A percentile compares a stretch with the other conserved stretches of the same genome.
Conservation (phyloP, 495 filamentous ascomycete genomes). For the Talaromyces nanjingensis region DNA sequence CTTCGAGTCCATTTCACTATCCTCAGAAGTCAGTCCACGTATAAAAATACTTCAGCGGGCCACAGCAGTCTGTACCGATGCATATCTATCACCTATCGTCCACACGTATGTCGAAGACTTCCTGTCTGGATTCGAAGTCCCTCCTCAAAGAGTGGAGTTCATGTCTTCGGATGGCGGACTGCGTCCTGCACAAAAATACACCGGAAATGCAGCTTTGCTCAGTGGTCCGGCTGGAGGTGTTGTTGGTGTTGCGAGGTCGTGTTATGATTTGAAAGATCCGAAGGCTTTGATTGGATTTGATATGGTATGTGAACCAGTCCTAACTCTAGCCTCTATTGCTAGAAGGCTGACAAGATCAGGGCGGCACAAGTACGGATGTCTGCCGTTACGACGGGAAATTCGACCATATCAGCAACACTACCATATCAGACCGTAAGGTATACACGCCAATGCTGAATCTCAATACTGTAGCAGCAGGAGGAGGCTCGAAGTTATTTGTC, state of each 20-base stretch:
- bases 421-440: slow-evolving; percentile 51
- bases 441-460: slow-evolving; percentile 28
- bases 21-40: slow-evolving; percentile 66
- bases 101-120: slow-evolving; percentile 84
- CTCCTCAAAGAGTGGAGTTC: slow-evolving; percentile 38
- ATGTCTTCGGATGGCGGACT: slow-evolving; percentile 53
- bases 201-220: slow-evolving; percentile 50
- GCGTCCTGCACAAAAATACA: slow-evolving; percentile 49
- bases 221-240: slow-evolving; percentile 62
- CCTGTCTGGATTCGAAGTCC: slow-evolving; percentile 51
- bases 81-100: slow-evolving; percentile 86
- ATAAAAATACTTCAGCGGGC: slow-evolving; percentile 61
- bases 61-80: slow-evolving; percentile 84
- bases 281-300: slow-evolving; percentile 95
- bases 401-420: slow-evolving; percentile 96
- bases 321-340: no score
- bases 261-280: slow-evolving; percentile 77
- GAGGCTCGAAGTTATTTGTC: slow-evolving; percentile 29
- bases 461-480: slow-evolving; percentile 35
- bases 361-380: slow-evolving; percentile 91
- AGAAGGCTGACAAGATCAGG: slow-evolving; percentile 16
- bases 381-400: slow-evolving; percentile 89
- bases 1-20: slow-evolving; percentile 46
- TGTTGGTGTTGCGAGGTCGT: slow-evolving; percentile 91
- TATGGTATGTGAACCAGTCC: slow-evolving; percentile 45